A percentile compares a stretch with the other conserved stretches of the same genome.
Evolutionary conservation across 345 rosid genomes (phyloP).

Genomic region (Pistacia vera): DNA sequence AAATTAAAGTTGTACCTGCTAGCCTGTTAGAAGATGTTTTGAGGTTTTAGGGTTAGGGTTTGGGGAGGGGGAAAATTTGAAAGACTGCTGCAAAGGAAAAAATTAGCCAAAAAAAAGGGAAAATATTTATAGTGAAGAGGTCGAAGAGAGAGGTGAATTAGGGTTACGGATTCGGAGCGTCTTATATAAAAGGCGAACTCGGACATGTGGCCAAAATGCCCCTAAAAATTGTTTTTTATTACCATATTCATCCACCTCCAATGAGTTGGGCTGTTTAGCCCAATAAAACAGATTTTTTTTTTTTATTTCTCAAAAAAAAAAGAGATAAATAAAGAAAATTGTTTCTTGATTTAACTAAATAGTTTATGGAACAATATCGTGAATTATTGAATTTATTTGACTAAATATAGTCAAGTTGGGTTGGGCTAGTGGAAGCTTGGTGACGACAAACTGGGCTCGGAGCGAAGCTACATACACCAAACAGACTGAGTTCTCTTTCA

Average conservation of each 20-base stretch:
- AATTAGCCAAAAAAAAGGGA: slow-evolving; percentile 29
- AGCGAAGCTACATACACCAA: not conserved
- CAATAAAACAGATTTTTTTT: not conserved
- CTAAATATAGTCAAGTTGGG: not conserved
- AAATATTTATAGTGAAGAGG: slow-evolving; percentile 10
- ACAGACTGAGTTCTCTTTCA: not conserved
- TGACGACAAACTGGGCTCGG: not conserved
- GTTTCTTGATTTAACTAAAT: too few species aligned
- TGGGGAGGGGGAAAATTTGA: not conserved
- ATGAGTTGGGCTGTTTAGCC: not conserved
- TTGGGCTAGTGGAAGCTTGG: not conserved
- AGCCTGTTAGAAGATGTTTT: not conserved
- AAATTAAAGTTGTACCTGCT: slow-evolving; percentile 33
- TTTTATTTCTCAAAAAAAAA: too few species aligned
- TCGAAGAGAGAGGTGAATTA: not conserved
- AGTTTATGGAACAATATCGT: too few species aligned
- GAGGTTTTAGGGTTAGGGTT: slow-evolving; percentile 47
- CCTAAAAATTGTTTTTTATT: slow-evolving; percentile 12
- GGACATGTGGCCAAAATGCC: slow-evolving; percentile 15
- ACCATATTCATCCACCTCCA: not conserved
- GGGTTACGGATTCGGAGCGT: not conserved
- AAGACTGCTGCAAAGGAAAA: slow-evolving; percentile 43
- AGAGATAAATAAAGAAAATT: too few species aligned
- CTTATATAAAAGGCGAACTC: not conserved
- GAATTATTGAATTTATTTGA: too few species aligned